These are phyloP conservation scores for Cryptococcus sp. DNA, from an alignment of 1,284 basidiomycete genomes.

Conservation along the genomic window DNA sequence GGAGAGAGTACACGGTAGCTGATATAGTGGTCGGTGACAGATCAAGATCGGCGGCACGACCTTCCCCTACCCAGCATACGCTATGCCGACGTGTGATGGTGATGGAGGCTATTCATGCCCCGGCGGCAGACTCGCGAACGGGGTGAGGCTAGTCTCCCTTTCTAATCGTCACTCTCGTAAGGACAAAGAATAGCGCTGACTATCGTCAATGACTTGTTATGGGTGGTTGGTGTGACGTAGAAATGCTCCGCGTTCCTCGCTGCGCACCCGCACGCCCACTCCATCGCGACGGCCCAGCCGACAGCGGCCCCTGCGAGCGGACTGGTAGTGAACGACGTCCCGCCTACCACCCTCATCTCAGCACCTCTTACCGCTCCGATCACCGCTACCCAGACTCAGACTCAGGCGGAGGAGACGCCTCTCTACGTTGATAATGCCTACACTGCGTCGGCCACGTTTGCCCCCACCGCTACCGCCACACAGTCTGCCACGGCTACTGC, in stretches of 20 bases:
- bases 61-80: slow-evolving; percentile 18
- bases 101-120: slow-evolving; percentile 22
- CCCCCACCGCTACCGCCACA: no score
- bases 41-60: slow-evolving; percentile 17
- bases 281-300: neutral
- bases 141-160: no score
- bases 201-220: neutral
- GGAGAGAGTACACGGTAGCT: no score
- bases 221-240: neutral
- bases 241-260: slow-evolving; percentile 17
- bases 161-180: no score
- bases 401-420: neutral
- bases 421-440: neutral
- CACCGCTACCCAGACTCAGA: neutral
- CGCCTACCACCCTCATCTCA: neutral
- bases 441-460: no score
- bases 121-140: slow-evolving; percentile 14
- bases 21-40: slow-evolving; percentile 4
- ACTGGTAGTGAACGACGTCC: neutral
- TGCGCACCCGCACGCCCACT: neutral
- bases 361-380: neutral
- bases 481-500: no score
- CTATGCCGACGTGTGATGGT: slow-evolving; percentile 23
- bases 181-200: neutral
- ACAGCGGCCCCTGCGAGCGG: neutral